Evolutionary conservation across 257 asterid species (phyloP).

Genomic region (Penstemon eatonii): DNA sequence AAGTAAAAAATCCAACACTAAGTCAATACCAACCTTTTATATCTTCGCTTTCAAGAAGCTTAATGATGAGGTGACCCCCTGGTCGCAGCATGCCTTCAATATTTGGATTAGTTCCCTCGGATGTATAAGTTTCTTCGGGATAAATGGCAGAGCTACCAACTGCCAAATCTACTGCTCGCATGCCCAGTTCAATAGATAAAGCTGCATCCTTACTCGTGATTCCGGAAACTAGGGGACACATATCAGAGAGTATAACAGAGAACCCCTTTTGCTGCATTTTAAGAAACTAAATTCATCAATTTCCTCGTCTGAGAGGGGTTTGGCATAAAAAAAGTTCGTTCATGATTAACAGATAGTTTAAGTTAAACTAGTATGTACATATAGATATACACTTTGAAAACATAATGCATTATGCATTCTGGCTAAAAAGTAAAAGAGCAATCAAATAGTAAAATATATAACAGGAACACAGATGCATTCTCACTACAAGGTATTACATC

Average conservation of each 20-base stretch:
- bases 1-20: background rate
- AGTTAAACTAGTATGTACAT: no score
- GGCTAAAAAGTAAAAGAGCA: no score
- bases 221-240: slow-evolving; percentile 93
- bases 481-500: no score
- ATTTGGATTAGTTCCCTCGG: slow-evolving; percentile 27
- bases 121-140: slow-evolving; percentile 21
- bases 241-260: slow-evolving; percentile 78
- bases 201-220: slow-evolving; percentile 77
- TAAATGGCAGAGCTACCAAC: slow-evolving; percentile 48
- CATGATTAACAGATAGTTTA: no score
- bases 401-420: no score
- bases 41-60: slow-evolving; percentile 90
- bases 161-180: slow-evolving; percentile 77
- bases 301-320: no score
- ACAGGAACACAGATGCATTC: no score
- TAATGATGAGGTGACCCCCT: slow-evolving; percentile 78
- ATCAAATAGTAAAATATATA: no score
- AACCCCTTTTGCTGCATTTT: slow-evolving; percentile 73
- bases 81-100: slow-evolving; percentile 45
- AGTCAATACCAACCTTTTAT: slow-evolving; percentile 50
- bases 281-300: slow-evolving; percentile 6
- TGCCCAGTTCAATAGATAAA: slow-evolving; percentile 75
- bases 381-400: no score
- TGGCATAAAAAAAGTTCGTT: no score